A percentile compares a stretch with the other conserved stretches of the same genome.
Conservation (phyloP, 2,329 filamentous ascomycete genomes). For the Colletotrichum godetiae region DNA sequence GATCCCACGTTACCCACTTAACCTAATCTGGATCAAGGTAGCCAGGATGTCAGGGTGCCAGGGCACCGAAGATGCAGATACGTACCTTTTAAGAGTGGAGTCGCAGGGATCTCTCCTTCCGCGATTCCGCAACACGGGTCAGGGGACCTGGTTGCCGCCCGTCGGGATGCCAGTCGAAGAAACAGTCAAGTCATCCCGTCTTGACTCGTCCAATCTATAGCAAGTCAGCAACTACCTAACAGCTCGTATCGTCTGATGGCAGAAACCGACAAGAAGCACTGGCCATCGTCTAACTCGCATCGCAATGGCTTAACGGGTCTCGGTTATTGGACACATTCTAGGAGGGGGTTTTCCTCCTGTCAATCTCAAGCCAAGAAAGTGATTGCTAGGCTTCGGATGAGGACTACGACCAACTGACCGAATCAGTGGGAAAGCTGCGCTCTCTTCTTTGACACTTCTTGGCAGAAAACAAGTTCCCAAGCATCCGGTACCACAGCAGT, state of each 20-base stretch:
- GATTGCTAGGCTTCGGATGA: not conserved
- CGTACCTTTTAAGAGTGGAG: not conserved
- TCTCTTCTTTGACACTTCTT: slow-evolving; percentile 7
- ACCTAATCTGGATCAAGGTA: not conserved
- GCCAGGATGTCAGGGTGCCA: not conserved
- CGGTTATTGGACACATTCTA: not conserved
- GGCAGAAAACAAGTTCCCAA: not conserved
- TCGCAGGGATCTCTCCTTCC: not conserved
- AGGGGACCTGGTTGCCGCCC: not conserved
- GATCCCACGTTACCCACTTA: not conserved
- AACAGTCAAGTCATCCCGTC: not conserved
- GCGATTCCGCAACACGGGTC: not conserved
- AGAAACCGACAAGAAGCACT: slow-evolving; percentile 11
- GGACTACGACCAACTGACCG: not conserved
- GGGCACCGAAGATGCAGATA: not conserved
- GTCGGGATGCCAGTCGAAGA: not conserved
- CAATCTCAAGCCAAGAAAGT: not conserved
- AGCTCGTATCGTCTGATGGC: slow-evolving; percentile 11
- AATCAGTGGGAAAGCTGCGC: not conserved
- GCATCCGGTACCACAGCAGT: not conserved
- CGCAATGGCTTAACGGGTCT: slow-evolving; percentile 1
- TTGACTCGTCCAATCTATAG: slow-evolving; percentile 31
- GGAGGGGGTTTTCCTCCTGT: not conserved
- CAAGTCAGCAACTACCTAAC: not conserved
- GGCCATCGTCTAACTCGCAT: not conserved